Evolutionary conservation across 257 asterid genomes (phyloP).

Genomic region (Ehretia macrophylla): DNA sequence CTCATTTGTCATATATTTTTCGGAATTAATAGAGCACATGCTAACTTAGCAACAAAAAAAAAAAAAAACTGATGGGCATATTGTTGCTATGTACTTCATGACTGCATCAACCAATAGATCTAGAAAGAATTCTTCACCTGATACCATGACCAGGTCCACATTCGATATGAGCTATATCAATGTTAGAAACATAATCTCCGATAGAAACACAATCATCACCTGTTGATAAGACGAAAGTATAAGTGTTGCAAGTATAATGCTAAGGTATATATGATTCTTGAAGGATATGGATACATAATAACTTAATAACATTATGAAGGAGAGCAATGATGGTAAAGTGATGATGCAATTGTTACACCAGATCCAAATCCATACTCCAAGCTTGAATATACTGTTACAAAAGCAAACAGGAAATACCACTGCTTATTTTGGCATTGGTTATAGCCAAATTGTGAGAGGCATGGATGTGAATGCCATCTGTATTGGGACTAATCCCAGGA

Average conservation of each 20-base stretch:
- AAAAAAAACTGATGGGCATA: no score
- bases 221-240: constrained; percentile 2
- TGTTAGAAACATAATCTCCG: constrained; percentile 51
- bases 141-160: constrained; percentile 94
- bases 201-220: constrained; percentile 85
- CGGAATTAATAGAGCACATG: no score
- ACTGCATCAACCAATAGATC: neutral
- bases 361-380: no score
- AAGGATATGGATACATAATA: no score
- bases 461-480: constrained; percentile 81
- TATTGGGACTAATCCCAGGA: constrained; percentile 69
- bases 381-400: neutral
- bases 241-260: no score
- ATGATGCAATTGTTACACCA: no score
- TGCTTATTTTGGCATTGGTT: constrained; percentile 36
- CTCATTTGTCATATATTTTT: no score
- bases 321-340: no score
- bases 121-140: constrained; percentile 32
- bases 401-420: constrained; percentile 28
- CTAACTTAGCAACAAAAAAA: no score
- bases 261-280: neutral
- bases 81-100: no score
- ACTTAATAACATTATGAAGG: no score
- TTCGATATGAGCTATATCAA: constrained; percentile 33
- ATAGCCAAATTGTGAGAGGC: constrained; percentile 37